Conservation (phyloP, 139 green algal genomes). For the Chlorella sp. region DNA sequence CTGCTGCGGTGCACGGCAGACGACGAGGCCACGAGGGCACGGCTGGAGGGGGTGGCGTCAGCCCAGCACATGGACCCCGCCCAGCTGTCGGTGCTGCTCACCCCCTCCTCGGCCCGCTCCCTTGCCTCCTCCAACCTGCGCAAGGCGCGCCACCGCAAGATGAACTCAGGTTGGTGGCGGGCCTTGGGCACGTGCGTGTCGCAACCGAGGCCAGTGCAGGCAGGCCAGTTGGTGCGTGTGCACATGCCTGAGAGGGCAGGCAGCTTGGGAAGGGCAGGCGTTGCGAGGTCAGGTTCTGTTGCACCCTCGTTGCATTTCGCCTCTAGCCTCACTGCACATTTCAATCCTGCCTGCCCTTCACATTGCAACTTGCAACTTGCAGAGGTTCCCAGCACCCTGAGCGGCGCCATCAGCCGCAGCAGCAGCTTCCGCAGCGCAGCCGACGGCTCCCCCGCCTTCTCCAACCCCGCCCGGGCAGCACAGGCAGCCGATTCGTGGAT, state of each 20-base stretch:
- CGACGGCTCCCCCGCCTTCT: constrained; percentile 16
- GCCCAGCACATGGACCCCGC: background rate
- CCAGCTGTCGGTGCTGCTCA: constrained; percentile 6
- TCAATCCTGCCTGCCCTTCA: background rate
- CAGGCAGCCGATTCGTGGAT: background rate
- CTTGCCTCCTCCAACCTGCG: background rate
- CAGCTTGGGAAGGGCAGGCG: background rate
- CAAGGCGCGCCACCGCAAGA: constrained; percentile 31
- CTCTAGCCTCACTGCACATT: background rate
- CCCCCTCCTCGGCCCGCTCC: constrained; percentile 20
- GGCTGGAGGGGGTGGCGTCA: constrained; percentile 9
- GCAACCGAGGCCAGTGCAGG: background rate
- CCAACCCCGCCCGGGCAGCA: background rate
- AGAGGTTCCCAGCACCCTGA: constrained; percentile 30
- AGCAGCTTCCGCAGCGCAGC: constrained; percentile 23
- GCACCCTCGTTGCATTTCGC: background rate
- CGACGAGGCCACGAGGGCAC: background rate
- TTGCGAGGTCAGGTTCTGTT: background rate
- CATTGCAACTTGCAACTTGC: background rate
- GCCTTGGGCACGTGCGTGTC: background rate
- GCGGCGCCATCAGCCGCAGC: constrained; percentile 15
- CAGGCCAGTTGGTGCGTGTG: background rate
- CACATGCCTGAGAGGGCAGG: background rate
- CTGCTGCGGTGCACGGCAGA: constrained; percentile 27
- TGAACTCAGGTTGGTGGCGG: constrained; percentile 10